Conservation (phyloP, 2,329 filamentous ascomycete species). For the Cryphonectria carpinicola region DNA sequence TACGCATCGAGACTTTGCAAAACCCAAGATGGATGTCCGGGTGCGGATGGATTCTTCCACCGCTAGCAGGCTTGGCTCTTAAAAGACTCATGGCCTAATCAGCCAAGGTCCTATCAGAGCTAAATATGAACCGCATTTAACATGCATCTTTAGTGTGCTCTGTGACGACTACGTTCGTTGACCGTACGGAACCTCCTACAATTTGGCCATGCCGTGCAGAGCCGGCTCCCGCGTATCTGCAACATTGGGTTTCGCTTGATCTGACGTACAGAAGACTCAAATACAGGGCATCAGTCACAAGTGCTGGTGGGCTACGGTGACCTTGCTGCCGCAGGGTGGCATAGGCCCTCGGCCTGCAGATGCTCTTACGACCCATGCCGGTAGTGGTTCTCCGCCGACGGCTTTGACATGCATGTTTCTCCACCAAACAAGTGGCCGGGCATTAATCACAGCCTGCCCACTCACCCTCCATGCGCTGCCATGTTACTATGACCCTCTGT, state of each 20-base stretch:
- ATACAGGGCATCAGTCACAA: not conserved
- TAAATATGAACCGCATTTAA: not conserved
- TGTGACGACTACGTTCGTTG: not conserved
- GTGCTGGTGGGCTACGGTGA: not conserved
- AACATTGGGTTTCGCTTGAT: not conserved
- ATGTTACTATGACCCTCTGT: not conserved
- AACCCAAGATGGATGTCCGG: not conserved
- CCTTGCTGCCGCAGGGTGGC: not conserved
- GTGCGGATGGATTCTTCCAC: not conserved
- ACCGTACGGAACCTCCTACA: not conserved
- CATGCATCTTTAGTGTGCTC: not conserved
- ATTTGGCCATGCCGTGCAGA: not conserved
- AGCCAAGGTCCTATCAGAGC: not conserved
- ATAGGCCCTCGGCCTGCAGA: not conserved
- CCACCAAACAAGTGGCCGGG: conserved; percentile 14
- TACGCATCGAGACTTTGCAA: not conserved
- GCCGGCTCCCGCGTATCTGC: not conserved
- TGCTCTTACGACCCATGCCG: not conserved
- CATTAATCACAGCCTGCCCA: not conserved
- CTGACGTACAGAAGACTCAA: not conserved
- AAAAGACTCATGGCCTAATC: not conserved
- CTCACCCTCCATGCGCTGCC: not conserved
- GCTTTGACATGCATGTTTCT: conserved; percentile 9
- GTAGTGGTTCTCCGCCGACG: conserved; percentile 4
- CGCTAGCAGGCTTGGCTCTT: not conserved